Evolutionary conservation across 164 flowering plant genomes (phyloP).

Genomic region (Macadamia tetraphylla): DNA sequence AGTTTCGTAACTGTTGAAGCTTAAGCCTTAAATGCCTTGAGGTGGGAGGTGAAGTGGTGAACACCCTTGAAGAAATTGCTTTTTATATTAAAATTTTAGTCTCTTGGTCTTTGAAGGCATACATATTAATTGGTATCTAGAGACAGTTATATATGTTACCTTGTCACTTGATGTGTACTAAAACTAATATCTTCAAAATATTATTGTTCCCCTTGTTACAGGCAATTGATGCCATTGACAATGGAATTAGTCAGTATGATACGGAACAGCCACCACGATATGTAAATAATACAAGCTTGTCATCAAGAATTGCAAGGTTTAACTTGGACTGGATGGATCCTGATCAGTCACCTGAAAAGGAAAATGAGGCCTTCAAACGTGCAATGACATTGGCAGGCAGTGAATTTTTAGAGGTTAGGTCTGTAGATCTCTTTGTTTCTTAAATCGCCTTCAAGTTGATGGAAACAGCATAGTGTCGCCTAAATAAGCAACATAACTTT

Average conservation of each 20-base stretch:
- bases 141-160: background rate
- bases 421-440: background rate
- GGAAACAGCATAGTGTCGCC: background rate
- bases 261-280: conserved; percentile 81
- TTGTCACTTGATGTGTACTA: background rate
- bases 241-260: conserved; percentile 85
- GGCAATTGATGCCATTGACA: conserved; percentile 95
- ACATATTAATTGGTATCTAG: background rate
- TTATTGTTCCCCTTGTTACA: conserved; percentile 18
- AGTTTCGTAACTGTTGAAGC: too few relatives aligned
- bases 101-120: too few relatives aligned
- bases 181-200: background rate
- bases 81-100: too few relatives aligned
- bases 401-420: conserved; percentile 73
- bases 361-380: conserved; percentile 78
- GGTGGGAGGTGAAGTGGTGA: too few relatives aligned
- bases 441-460: background rate
- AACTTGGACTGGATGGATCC: conserved; percentile 90
- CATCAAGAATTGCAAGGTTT: conserved; percentile 78
- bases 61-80: too few relatives aligned
- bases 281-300: conserved; percentile 72
- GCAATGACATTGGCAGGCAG: conserved; percentile 81
- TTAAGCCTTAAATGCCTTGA: too few relatives aligned
- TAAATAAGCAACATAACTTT: background rate
- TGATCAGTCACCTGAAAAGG: conserved; percentile 83